phyloP scores from a whole-genome alignment of 495 filamentous ascomycete genomes.

The Delitschia confertaspora region DNA sequence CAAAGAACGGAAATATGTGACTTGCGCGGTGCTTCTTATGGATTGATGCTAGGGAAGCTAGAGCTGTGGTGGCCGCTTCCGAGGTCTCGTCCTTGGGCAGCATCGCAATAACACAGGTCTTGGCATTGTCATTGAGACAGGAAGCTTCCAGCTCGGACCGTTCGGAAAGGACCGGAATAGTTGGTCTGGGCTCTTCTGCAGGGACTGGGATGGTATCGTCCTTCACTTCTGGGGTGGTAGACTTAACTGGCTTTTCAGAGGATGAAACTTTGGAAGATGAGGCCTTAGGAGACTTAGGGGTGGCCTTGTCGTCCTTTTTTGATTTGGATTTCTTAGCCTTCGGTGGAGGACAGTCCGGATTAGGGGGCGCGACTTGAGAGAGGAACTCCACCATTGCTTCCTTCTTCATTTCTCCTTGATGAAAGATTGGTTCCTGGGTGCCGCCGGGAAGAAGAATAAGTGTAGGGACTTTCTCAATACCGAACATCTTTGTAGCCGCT shows the following conservation, averaged over 20 bases:
- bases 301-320: conserved; percentile 41
- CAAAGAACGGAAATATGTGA: conserved; percentile 75
- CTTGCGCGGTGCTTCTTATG: conserved; percentile 61
- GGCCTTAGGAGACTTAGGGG: conserved; percentile 37
- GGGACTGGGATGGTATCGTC: conserved; percentile 40
- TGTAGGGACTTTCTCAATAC: conserved; percentile 66
- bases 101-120: conserved; percentile 79
- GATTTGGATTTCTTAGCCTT: conserved; percentile 35
- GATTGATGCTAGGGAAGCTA: conserved; percentile 63
- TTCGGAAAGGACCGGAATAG: conserved; percentile 46
- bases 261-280: conserved; percentile 33
- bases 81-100: conserved; percentile 46
- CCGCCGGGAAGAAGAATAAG: conserved; percentile 73
- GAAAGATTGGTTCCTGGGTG: conserved; percentile 57
- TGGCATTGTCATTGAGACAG: conserved; percentile 67
- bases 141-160: conserved; percentile 52
- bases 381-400: conserved; percentile 74
- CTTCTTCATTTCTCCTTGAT: conserved; percentile 82
- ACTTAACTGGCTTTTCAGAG: conserved; percentile 37
- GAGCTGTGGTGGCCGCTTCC: conserved; percentile 42
- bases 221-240: conserved; percentile 38
- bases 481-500: conserved; percentile 62
- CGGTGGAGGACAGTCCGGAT: conserved; percentile 57
- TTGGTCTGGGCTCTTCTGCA: conserved; percentile 41
- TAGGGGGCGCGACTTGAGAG: conserved; percentile 62